Conservation (phyloP, 228 moss, liverwort and hornwort genomes). For the Sphagnum magellanicum region DNA sequence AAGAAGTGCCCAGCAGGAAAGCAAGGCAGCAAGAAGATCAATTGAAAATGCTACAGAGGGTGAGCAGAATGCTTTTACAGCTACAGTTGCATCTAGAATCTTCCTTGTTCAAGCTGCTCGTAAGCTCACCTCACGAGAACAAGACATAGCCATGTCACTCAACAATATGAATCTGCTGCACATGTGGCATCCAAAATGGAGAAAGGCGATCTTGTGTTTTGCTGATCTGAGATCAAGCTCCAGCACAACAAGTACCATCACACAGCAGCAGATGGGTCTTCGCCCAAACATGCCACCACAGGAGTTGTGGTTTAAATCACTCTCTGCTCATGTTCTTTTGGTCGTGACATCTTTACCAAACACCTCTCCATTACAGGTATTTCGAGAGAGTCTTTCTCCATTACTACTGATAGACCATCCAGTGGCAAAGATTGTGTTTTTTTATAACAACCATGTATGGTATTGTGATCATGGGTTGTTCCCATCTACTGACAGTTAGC, state of each 20-base stretch:
- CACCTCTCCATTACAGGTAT: slow-evolving; percentile 47
- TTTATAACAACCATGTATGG: no score
- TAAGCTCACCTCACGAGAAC: slow-evolving; percentile 17
- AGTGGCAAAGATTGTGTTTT: no score
- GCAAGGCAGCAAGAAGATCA: slow-evolving; percentile 8
- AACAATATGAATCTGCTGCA: slow-evolving; percentile 20
- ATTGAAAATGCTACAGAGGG: slow-evolving; percentile 12
- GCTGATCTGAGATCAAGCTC: slow-evolving; percentile 10
- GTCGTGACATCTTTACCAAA: slow-evolving; percentile 45
- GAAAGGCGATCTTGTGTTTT: slow-evolving; percentile 18
- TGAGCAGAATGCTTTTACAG: slow-evolving; percentile 20
- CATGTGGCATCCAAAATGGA: slow-evolving; percentile 32
- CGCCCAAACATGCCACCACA: slow-evolving; percentile 19
- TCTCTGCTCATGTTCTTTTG: slow-evolving; percentile 39
- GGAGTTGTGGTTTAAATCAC: slow-evolving; percentile 36
- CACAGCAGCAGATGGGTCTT: slow-evolving; percentile 11
- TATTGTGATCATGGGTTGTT: no score
- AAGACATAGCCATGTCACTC: slow-evolving; percentile 17
- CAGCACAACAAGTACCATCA: slow-evolving; percentile 3
- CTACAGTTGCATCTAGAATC: slow-evolving; percentile 36
- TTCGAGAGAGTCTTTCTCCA: no score
- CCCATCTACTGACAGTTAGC: no score
- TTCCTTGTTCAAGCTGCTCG: slow-evolving; percentile 37
- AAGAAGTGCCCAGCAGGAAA: slow-evolving; percentile 19
- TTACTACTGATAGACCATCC: no score